phyloP scores from a whole-genome alignment of 495 filamentous ascomycete species.

The Xylaria scruposa region DNA sequence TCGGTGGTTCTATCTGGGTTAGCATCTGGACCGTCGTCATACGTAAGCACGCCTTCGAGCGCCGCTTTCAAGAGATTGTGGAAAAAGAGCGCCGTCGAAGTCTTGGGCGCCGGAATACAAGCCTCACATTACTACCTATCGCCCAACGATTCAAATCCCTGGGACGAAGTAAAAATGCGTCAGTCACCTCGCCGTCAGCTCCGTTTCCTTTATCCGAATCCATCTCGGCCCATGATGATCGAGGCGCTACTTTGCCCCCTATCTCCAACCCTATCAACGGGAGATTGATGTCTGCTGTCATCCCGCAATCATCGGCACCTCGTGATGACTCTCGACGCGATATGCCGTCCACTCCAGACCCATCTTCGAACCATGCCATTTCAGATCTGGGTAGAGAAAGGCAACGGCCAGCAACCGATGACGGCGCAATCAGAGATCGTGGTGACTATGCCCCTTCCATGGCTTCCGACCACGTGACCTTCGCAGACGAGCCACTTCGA shows the following conservation, averaged over 20 bases:
- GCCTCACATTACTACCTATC: slow-evolving; percentile 37
- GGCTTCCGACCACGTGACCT: slow-evolving; percentile 34
- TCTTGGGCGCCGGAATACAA: slow-evolving; percentile 33
- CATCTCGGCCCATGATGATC: background rate
- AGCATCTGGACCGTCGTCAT: slow-evolving; percentile 67
- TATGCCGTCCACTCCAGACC: background rate
- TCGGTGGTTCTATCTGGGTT: slow-evolving; percentile 75
- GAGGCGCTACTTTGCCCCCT: slow-evolving; percentile 15
- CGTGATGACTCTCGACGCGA: background rate
- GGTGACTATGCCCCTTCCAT: slow-evolving; percentile 11
- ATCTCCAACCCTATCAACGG: slow-evolving; percentile 37
- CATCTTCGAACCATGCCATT: background rate
- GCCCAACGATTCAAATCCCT: slow-evolving; percentile 34
- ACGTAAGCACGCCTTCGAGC: slow-evolving; percentile 74
- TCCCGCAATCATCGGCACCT: slow-evolving; percentile 13
- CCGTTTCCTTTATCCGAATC: slow-evolving; percentile 13
- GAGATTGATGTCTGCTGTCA: slow-evolving; percentile 29
- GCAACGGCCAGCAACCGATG: background rate
- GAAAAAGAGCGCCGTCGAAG: slow-evolving; percentile 52
- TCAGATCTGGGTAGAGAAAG: background rate
- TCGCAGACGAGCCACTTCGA: slow-evolving; percentile 29
- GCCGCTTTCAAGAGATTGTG: slow-evolving; percentile 65
- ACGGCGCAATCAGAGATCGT: background rate
- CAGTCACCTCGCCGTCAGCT: slow-evolving; percentile 4
- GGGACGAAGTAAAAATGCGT: slow-evolving; percentile 30